Evolutionary conservation across 768 basidiomycete genomes (phyloP), one percentile per base, ranked within the genome.

Genomic region (Mrakia hoshinonis): DNA sequence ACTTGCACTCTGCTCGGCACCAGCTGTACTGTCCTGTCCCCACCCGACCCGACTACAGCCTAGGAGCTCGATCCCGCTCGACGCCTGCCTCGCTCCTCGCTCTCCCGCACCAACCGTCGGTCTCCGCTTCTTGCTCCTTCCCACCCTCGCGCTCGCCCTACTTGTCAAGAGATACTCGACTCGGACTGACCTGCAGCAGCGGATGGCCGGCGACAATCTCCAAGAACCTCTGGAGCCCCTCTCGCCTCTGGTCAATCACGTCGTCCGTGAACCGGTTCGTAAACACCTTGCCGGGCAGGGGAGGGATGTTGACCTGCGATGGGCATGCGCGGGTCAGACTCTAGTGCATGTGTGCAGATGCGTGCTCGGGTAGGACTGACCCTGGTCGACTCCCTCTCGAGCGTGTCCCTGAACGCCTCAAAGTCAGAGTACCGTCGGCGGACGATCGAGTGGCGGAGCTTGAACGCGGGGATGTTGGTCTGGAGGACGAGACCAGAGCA

Each of bases 391-490:
- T 99, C 96, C 76, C 92, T 88, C 81, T 99, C 96, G 64, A 99
- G 87, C 78, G 96, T 92, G 79, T 99, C 95, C 63, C 93, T 87
- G 84, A 99, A 99, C 0, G 95, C 93, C 77, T 94, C 92, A 77
- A 94, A 94, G 79, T 94, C 91, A 51, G 89, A 91, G 79, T 94
- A 94, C 61, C 92, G 88, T 55, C 92, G 84, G 62, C 91, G 86
- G 55, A 94, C 92, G 49, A 89, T 82, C 12, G 91, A 92, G 81
- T 91, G 90, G n/a, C 88, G 90, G 52, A 98, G 85, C 79, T 97
- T 96, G 84, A 99, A 99, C 0, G 95, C 95, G 43, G 94, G 96
- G 76, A 98, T 99, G 81, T 98, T 98, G 76, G 96, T 98, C 93
- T 96, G 75, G 2, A 64, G 68, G 43, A 4, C 6, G 26, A 26